These are phyloP conservation scores for Trametes punicea DNA, from an alignment of 768 basidiomycete genomes.

Conservation along the genomic window DNA sequence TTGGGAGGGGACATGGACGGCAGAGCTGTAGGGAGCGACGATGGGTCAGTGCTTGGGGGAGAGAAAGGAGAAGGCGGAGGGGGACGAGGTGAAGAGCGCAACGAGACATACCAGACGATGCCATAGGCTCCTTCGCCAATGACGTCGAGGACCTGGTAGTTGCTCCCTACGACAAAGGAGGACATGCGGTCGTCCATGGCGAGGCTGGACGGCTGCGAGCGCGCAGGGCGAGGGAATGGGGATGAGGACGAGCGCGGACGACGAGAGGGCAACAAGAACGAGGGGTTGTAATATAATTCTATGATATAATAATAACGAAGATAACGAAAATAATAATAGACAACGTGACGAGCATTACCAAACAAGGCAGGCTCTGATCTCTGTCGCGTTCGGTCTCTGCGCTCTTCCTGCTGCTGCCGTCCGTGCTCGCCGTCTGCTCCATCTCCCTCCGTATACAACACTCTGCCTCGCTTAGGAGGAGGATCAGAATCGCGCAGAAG, in stretches of 20 bases:
- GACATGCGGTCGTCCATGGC: constrained; percentile 31
- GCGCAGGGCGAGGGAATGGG: not conserved
- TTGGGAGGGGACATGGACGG: constrained; percentile 79
- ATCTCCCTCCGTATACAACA: no score
- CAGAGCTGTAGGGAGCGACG: constrained; percentile 46
- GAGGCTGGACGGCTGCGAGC: not conserved
- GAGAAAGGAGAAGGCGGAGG: not conserved
- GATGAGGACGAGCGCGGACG: not conserved
- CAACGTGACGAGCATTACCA: no score
- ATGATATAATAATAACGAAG: no score
- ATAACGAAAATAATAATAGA: no score
- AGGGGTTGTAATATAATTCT: not conserved
- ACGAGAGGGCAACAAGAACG: not conserved
- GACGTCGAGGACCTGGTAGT: constrained; percentile 83
- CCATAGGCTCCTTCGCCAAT: constrained; percentile 94
- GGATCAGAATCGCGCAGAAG: no score
- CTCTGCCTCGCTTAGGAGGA: no score
- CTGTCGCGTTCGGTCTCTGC: no score
- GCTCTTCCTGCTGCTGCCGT: no score
- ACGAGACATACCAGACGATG: constrained; percentile 62
- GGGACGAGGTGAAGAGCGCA: not conserved
- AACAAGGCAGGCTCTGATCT: no score
- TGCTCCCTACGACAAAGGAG: constrained; percentile 47
- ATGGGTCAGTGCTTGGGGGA: not conserved
- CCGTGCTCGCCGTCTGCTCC: no score